Percentiles rank a stretch among this genome's conserved stretches.
phyloP scores from a whole-genome alignment of 2,329 filamentous ascomycete genomes.

The Cephalotrichum gorgonifer region DNA sequence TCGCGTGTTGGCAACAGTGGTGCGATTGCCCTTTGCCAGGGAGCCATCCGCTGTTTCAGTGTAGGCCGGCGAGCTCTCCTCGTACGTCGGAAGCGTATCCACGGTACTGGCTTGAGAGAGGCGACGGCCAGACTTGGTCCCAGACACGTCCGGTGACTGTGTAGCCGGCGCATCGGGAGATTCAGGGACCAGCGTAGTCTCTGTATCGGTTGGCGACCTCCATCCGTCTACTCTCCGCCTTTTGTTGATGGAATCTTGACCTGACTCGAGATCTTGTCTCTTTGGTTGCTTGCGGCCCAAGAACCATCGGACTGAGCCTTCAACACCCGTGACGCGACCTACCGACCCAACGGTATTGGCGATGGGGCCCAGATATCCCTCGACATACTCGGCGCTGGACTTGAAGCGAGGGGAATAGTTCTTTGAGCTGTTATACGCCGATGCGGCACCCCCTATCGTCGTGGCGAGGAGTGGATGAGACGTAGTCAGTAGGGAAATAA shows the following conservation, averaged over 20 bases:
- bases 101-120: constrained; percentile 56
- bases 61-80: constrained; percentile 69
- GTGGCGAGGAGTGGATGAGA: constrained; percentile 79
- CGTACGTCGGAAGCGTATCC: constrained; percentile 75
- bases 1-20: constrained; percentile 21
- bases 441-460: constrained; percentile 74
- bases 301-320: constrained; percentile 79
- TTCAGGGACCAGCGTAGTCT: background rate
- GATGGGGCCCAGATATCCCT: constrained; percentile 77
- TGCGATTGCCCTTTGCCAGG: constrained; percentile 18
- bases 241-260: constrained; percentile 40
- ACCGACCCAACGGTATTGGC: constrained; percentile 80
- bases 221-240: constrained; percentile 42
- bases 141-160: constrained; percentile 11
- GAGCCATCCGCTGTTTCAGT: constrained; percentile 41
- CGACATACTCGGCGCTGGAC: constrained; percentile 82
- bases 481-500: constrained; percentile 77
- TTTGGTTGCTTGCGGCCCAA: constrained; percentile 45
- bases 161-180: background rate
- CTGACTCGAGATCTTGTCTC: constrained; percentile 34
- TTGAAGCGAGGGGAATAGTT: constrained; percentile 84
- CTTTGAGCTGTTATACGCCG: constrained; percentile 79
- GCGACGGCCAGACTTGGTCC: constrained; percentile 31
- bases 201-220: constrained; percentile 13
- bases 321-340: constrained; percentile 75